These are phyloP conservation scores for Samsoniella hepiali DNA, from an alignment of 2,329 filamentous ascomycete species.

Conservation along the genomic window DNA sequence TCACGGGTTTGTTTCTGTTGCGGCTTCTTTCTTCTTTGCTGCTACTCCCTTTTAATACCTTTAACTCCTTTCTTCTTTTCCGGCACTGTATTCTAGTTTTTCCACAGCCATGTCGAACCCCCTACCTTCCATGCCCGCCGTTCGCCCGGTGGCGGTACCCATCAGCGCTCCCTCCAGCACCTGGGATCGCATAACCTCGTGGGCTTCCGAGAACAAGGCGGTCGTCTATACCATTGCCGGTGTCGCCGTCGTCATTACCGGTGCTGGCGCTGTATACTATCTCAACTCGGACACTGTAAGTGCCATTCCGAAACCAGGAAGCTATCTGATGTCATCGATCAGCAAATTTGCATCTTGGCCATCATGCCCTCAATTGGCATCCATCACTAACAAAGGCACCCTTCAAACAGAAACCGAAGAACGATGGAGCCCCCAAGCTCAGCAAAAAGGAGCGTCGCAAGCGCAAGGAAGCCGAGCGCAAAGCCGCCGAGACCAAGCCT, in stretches of 20 bases:
- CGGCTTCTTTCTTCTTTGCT: background rate
- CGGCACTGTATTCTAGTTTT: conserved; percentile 22
- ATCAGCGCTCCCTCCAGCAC: conserved; percentile 63
- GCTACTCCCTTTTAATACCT: conserved; percentile 20
- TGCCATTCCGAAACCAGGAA: conserved; percentile 18
- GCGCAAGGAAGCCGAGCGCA: conserved; percentile 73
- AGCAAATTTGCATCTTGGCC: conserved; percentile 11
- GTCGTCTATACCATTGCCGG: conserved; percentile 95
- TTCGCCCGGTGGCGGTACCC: conserved; percentile 42
- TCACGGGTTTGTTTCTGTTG: conserved; percentile 14
- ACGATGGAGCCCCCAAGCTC: conserved; percentile 60
- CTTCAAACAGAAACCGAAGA: conserved; percentile 40
- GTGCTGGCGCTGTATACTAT: conserved; percentile 92
- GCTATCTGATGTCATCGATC: conserved; percentile 23
- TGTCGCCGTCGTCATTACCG: conserved; percentile 85
- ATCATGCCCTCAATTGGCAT: conserved; percentile 14
- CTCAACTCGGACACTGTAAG: conserved; percentile 60
- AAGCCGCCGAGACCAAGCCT: conserved; percentile 46
- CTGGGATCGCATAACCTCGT: conserved; percentile 86
- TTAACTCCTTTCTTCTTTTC: conserved; percentile 25
- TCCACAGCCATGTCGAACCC: conserved; percentile 41
- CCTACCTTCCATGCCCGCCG: conserved; percentile 46
- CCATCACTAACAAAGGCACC: conserved; percentile 10
- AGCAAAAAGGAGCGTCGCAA: conserved; percentile 89
- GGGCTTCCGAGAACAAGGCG: conserved; percentile 94